A percentile compares a stretch with the other conserved stretches of the same genome.
Evolutionary conservation across 2,329 filamentous ascomycete genomes (phyloP).

Genomic region (Incumbomyces delicatus): DNA sequence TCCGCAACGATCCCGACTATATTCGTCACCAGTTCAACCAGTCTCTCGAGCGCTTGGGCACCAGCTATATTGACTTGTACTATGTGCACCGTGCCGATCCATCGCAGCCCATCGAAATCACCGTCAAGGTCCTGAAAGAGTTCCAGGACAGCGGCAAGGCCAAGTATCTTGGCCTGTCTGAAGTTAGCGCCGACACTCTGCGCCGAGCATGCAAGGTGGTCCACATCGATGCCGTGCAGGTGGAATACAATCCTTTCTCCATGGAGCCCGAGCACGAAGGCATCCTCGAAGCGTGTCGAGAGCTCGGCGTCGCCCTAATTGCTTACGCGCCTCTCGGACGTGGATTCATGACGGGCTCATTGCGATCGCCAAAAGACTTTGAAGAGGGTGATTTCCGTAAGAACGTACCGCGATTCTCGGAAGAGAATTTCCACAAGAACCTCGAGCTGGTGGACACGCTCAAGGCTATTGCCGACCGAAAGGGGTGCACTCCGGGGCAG

Average conservation of each 20-base stretch:
- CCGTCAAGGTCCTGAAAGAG: slow-evolving; percentile 34
- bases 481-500: slow-evolving; percentile 47
- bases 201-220: slow-evolving; percentile 38
- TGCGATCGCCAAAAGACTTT: slow-evolving; percentile 31
- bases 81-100: slow-evolving; percentile 35
- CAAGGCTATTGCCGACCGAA: slow-evolving; percentile 40
- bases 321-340: slow-evolving; percentile 52
- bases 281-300: slow-evolving; percentile 34
- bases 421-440: slow-evolving; percentile 50
- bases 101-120: slow-evolving; percentile 26
- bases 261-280: slow-evolving; percentile 36
- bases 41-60: slow-evolving; percentile 24
- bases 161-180: slow-evolving; percentile 40
- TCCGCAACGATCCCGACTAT: slow-evolving; percentile 24
- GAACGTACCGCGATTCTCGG: slow-evolving; percentile 39
- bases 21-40: slow-evolving; percentile 22
- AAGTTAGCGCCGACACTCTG: slow-evolving; percentile 38
- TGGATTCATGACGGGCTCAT: slow-evolving; percentile 44
- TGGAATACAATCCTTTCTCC: slow-evolving; percentile 41
- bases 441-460: slow-evolving; percentile 44
- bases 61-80: slow-evolving; percentile 35
- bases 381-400: slow-evolving; percentile 39
- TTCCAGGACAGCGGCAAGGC: slow-evolving; percentile 41
- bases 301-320: slow-evolving; percentile 47
- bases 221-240: slow-evolving; percentile 42